A percentile compares a stretch with the other conserved stretches of the same genome.
Conservation (phyloP, 2,329 filamentous ascomycete genomes). For the Scleromitrula shiraiana region DNA sequence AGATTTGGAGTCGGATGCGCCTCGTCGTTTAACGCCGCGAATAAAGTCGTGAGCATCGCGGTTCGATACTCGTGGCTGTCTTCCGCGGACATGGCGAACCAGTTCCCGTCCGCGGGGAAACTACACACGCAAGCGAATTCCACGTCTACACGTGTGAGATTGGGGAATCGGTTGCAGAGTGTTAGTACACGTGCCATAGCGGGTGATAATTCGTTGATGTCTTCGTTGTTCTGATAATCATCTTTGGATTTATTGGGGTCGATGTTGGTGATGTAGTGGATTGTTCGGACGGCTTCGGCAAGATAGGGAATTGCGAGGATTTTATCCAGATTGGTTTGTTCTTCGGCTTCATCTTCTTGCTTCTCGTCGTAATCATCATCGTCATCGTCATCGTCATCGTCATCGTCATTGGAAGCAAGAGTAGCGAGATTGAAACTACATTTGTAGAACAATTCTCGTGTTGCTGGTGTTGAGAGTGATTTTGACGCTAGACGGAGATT, state of each 20-base stretch:
- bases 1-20: background rate
- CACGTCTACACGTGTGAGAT: slow-evolving; percentile 1
- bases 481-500: background rate
- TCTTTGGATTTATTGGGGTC: background rate
- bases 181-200: background rate
- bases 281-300: background rate
- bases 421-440: background rate
- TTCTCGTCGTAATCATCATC: background rate
- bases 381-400: background rate
- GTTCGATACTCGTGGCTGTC: slow-evolving; percentile 5
- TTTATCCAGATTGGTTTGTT: background rate
- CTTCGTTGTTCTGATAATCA: slow-evolving; percentile 2
- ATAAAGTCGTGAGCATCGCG: background rate
- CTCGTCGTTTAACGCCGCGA: background rate
- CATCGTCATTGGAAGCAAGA: background rate
- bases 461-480: background rate
- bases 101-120: background rate
- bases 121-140: slow-evolving; percentile 5
- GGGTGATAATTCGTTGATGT: background rate
- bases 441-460: background rate
- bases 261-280: background rate
- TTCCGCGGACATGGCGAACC: background rate
- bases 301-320: background rate
- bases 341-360: too few species aligned
- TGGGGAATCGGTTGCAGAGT: slow-evolving; percentile 6